Conservation (phyloP, 345 rosid species). For the Dipteronia dyeriana region DNA sequence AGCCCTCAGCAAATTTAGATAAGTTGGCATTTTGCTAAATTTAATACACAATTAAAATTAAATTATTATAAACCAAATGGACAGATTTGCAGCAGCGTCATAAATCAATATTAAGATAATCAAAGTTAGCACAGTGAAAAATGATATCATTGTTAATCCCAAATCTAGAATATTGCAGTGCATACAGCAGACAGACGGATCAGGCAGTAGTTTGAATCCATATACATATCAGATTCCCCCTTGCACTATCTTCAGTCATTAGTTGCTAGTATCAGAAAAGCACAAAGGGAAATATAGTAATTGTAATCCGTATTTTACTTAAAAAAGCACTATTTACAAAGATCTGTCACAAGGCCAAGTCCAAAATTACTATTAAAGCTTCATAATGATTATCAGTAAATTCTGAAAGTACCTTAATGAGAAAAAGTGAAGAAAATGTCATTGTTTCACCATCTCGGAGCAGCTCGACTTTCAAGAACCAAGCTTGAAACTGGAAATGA, state of each 20-base stretch:
- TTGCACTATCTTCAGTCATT: too few species aligned
- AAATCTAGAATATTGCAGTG: too few species aligned
- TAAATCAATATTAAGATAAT: too few species aligned
- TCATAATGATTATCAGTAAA: not conserved
- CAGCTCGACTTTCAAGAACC: conserved; percentile 12
- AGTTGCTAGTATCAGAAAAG: too few species aligned
- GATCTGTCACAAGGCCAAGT: not conserved
- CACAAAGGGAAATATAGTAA: too few species aligned
- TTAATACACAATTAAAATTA: not conserved
- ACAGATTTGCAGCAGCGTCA: too few species aligned
- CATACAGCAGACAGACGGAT: too few species aligned
- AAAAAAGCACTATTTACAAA: not conserved
- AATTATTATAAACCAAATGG: not conserved
- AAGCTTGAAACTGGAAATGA: conserved; percentile 12
- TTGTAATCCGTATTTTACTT: too few species aligned
- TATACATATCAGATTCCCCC: too few species aligned
- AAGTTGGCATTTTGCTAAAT: not conserved
- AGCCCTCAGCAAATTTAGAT: not conserved
- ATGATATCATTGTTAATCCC: too few species aligned
- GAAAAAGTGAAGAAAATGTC: not conserved
- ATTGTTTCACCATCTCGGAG: not conserved
- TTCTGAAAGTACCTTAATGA: conserved; percentile 16
- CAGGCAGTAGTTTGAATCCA: too few species aligned
- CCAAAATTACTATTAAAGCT: not conserved
- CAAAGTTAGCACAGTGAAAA: too few species aligned